Base-by-base conservation (phyloP, 371 early-diverging fungal species). In the Mucor sp. region DNA sequence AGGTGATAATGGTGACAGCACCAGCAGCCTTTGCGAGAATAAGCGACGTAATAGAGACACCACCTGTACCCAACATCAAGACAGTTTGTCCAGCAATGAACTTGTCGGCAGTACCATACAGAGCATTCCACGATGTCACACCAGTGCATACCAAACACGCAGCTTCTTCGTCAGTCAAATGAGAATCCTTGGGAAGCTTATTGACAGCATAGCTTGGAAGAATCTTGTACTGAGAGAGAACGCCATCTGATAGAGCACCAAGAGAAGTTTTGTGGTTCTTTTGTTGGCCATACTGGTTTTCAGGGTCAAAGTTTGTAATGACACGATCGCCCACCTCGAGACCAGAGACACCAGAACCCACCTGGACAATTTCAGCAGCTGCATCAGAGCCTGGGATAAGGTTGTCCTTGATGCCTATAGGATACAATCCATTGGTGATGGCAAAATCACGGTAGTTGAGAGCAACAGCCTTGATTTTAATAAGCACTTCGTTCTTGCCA, bases 371-470 rank as follows among this genome's bases (percentile, higher is more conserved):
- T 25, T 67, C 71, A 21, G 67, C 71, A 6, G 63, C 32, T 1
- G 58, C 72, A 55, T 74, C 71, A 32, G 71, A 67, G 4, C 61
- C 19, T 17, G 71, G 68, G 7, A 74, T 63, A 30, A 70, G 30
- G 19, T 23, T 25, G 28, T 62, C 23, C 4, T 43, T 60, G 14
- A 55, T n/a, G 3, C 6, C 25, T 8, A 33, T 9, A 33, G 33
- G 33, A 9, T 33, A 33, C 8, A 8, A 6, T 1, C 33, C 33
- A 33, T 4, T 9, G 7, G 59, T 17, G 15, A 74, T 67, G 1
- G 39, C 27, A 19, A 67, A 43, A 35, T 74, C 74, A 41, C 71
- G 74, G 32, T 62, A 69, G 15, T 74, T 74, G 62, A 74, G 68
- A 41, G 74, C 25, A 12, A 74, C 74, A 0, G 71, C 55, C 28